These are phyloP conservation scores for Dovyalis caffra DNA, from an alignment of 345 rosid genomes.

Conservation along the genomic window DNA sequence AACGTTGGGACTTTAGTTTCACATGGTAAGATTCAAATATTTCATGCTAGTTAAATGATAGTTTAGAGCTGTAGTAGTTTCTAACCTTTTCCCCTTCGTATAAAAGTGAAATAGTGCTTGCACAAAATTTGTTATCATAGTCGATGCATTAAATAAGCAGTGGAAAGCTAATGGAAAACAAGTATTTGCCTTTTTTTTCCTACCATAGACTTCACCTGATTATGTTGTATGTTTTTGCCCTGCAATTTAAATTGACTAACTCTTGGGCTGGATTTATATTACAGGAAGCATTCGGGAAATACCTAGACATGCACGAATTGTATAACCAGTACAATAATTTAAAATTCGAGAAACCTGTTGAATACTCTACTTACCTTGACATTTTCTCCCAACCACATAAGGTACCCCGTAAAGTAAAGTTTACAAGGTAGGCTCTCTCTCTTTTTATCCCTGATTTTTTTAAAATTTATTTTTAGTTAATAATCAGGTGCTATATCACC, in stretches of 20 bases:
- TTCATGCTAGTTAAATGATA: neutral
- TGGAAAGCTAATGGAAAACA: neutral
- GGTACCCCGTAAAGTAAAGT: slow-evolving; percentile 60
- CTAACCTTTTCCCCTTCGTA: neutral
- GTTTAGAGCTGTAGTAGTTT: neutral
- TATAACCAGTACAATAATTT: slow-evolving; percentile 78
- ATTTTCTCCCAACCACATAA: slow-evolving; percentile 60
- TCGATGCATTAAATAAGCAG: neutral
- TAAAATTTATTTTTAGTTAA: neutral
- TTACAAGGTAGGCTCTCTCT: slow-evolving; percentile 46
- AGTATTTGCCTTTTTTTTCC: neutral
- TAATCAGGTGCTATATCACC: slow-evolving; percentile 9
- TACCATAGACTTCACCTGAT: neutral
- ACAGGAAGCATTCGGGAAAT: slow-evolving; percentile 88
- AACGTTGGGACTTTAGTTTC: neutral
- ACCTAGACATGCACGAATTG: slow-evolving; percentile 88
- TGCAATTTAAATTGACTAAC: neutral
- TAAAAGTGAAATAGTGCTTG: neutral
- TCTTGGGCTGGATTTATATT: slow-evolving; percentile 8
- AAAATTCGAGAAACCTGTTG: slow-evolving; percentile 81
- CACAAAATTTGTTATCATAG: neutral
- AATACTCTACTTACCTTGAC: slow-evolving; percentile 83
- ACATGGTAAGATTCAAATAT: neutral
- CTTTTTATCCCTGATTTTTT: neutral
- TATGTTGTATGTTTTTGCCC: neutral